These are phyloP conservation scores for Cantharellus anzutake DNA, from an alignment of 768 basidiomycete species.

Conservation along the genomic window DNA sequence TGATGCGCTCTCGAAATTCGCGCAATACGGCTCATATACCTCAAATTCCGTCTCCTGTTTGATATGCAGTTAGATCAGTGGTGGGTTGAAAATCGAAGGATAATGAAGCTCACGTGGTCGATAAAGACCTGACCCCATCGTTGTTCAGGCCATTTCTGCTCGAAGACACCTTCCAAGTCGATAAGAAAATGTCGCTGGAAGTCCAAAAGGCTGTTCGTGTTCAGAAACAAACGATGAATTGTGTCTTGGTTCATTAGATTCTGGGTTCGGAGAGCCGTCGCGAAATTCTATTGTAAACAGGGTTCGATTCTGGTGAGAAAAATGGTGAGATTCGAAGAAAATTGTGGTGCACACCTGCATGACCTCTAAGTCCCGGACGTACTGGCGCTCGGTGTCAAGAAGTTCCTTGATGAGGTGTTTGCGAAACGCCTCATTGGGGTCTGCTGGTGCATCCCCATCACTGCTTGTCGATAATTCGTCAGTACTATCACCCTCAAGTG, in stretches of 20 bases:
- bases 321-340: constrained; percentile 10
- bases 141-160: constrained; percentile 65
- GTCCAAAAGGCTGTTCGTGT: constrained; percentile 85
- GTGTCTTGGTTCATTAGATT: constrained; percentile 87
- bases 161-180: constrained; percentile 69
- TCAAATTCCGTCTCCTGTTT: constrained; percentile 89
- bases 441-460: constrained; percentile 23
- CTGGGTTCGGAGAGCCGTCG: constrained; percentile 60
- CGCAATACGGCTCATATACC: constrained; percentile 95
- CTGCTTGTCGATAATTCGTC: constrained; percentile 4
- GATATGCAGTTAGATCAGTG: constrained; percentile 16
- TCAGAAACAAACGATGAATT: constrained; percentile 88
- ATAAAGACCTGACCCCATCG: constrained; percentile 76
- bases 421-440: not conserved
- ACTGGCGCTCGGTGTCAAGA: constrained; percentile 88
- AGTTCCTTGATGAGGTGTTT: constrained; percentile 66
- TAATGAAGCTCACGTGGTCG: constrained; percentile 44
- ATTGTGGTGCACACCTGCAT: constrained; percentile 54
- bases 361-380: constrained; percentile 88
- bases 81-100: not conserved
- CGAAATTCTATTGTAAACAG: constrained; percentile 48
- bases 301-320: not conserved
- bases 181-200: constrained; percentile 92
- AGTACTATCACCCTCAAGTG: not conserved
- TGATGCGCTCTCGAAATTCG: constrained; percentile 76